These are phyloP conservation scores for Alternaria rosae DNA, from an alignment of 2,329 filamentous ascomycete genomes.

Conservation along the genomic window DNA sequence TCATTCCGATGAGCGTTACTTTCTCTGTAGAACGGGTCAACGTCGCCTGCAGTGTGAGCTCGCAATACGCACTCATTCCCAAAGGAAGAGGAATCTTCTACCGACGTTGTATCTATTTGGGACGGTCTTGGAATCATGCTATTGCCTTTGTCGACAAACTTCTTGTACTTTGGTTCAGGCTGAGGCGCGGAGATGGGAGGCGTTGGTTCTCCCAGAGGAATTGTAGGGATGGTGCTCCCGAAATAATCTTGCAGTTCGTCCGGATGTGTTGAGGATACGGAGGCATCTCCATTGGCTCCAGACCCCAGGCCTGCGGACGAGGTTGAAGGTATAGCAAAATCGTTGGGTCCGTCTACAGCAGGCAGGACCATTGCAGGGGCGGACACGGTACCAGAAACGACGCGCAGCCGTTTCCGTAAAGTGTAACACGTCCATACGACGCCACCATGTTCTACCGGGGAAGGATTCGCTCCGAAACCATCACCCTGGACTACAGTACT, in stretches of 20 bases:
- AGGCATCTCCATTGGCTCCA: constrained; percentile 15
- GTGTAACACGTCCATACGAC: constrained; percentile 75
- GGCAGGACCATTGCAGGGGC: constrained; percentile 25
- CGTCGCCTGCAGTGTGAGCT: constrained; percentile 49
- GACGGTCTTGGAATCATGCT: constrained; percentile 16
- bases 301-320: constrained; percentile 27
- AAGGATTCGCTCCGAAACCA: constrained; percentile 59
- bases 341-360: constrained; percentile 46
- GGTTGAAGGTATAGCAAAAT: constrained; percentile 35
- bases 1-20: constrained; percentile 27
- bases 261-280: constrained; percentile 17
- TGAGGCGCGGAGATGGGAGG: constrained; percentile 14
- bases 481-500: constrained; percentile 63
- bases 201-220: constrained; percentile 20
- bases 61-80: constrained; percentile 53
- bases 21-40: constrained; percentile 50
- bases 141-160: constrained; percentile 5
- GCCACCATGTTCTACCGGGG: constrained; percentile 65
- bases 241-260: constrained; percentile 54
- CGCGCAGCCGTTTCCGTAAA: constrained; percentile 70
- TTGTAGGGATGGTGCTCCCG: constrained; percentile 37
- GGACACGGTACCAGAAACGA: constrained; percentile 64
- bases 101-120: constrained; percentile 26
- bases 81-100: constrained; percentile 40
- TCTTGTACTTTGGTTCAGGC: constrained; percentile 8